These are phyloP conservation scores for Citrus trifoliata DNA, from an alignment of 345 rosid species.

Conservation along the genomic window DNA sequence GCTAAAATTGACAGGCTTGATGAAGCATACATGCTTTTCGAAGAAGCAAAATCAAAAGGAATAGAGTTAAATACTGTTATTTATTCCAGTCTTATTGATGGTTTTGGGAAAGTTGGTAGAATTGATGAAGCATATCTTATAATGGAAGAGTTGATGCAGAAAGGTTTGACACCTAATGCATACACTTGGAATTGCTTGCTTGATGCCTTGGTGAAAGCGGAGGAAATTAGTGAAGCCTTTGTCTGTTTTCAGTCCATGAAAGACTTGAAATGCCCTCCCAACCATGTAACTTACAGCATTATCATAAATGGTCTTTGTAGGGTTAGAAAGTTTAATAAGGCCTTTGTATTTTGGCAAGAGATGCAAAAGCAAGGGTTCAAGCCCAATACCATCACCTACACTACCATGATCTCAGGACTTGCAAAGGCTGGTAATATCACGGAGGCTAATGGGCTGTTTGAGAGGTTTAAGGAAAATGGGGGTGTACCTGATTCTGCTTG, in stretches of 20 bases:
- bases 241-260: conserved; percentile 84
- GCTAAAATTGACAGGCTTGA: conserved; percentile 93
- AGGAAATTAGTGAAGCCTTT: conserved; percentile 84
- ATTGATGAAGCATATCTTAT: conserved; percentile 95
- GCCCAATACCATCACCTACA: conserved; percentile 71
- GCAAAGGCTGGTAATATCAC: conserved; percentile 83
- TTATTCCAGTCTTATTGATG: conserved; percentile 86
- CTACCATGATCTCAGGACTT: conserved; percentile 81
- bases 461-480: conserved; percentile 65
- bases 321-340: conserved; percentile 88
- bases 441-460: conserved; percentile 66
- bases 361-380: conserved; percentile 78
- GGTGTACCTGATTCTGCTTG: conserved; percentile 73
- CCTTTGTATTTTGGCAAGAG: conserved; percentile 98
- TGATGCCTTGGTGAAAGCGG: conserved; percentile 84
- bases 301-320: conserved; percentile 85
- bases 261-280: conserved; percentile 66
- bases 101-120: conserved; percentile 96
- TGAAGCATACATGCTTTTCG: conserved; percentile 96
- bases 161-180: conserved; percentile 73
- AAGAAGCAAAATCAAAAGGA: conserved; percentile 85
- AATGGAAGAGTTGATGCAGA: conserved; percentile 95
- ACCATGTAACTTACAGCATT: conserved; percentile 72
- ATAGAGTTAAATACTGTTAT: conserved; percentile 71
- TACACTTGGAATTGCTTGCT: conserved; percentile 96